Evolutionary conservation across 768 basidiomycete species (phyloP), one percentile per base, ranked within the genome.

Genomic region (Suillus brevipes): DNA sequence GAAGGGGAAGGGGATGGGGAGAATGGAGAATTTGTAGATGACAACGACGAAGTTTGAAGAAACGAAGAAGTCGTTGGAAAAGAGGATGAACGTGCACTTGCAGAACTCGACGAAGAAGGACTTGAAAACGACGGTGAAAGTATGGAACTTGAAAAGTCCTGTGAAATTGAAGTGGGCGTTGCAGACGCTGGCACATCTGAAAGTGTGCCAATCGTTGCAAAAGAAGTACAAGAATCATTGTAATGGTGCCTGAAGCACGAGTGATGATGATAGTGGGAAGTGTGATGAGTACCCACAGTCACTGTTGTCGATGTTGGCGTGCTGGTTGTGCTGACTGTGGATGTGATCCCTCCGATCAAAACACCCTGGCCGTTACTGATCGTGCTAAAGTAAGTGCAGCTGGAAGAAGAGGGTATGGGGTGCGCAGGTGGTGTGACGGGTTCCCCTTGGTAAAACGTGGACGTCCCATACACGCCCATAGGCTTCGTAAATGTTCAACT

Each of bases 401-500:
- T 76, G 20, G 86, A 89, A 3, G 88, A 87, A 6, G 85, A 69
- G 0, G 87, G 89, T 1, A 77, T 78, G 4, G 87, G 83, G 69
- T 89, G 86, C 2, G 87, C 79, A 8, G 80, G 47, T 16, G 89
- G 88, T 2, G 86, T 89, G 0, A 66, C 73, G 0, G 83, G 80
- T 38, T 86, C 75, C 43, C 87, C 87, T 79, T 92, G 91, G 71
- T 82, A 74, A 79, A 86, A 90, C 0, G 88, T 89, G 16, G 87
- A 90, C 20, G 78, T 74, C 40, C 85, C 86, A 69, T 90, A 89
- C n/a, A 90, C 82, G 36, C 88, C 89, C 86, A 87, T 87, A 4
- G 87, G 85, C 84, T 85, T 62, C 53, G 62, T 12, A 28, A 12
- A 42, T 23, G 40, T 13, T 59, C 18, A 59, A 38, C 25, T 31